These are phyloP conservation scores for Escallonia rubra DNA, from an alignment of 129 eudicot genomes.

Conservation along the genomic window DNA sequence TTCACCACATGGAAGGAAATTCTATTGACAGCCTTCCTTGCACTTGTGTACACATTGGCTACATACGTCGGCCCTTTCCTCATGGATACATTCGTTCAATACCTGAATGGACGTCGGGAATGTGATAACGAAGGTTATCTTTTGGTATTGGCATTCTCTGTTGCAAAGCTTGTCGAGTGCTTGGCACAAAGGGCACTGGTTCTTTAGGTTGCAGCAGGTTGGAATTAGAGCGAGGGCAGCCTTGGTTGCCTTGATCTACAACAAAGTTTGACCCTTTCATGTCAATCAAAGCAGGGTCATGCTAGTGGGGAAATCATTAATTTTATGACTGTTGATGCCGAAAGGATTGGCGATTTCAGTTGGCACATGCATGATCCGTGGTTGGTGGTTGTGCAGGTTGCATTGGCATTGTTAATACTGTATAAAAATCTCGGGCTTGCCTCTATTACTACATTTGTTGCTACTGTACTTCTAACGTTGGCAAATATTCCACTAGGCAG, in stretches of 20 bases:
- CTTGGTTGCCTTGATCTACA: constrained; percentile 59
- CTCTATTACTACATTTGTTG: constrained; percentile 47
- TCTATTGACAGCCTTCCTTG: constrained; percentile 38
- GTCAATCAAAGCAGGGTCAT: constrained; percentile 49
- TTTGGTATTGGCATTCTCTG: constrained; percentile 49
- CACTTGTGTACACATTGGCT: constrained; percentile 48
- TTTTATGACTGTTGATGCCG: constrained; percentile 78
- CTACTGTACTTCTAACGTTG: constrained; percentile 49
- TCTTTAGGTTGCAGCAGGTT: constrained; percentile 61
- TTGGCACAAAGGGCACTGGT: constrained; percentile 69
- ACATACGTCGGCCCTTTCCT: constrained; percentile 77
- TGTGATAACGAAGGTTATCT: constrained; percentile 45
- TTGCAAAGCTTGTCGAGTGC: constrained; percentile 65
- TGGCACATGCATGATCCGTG: constrained; percentile 77
- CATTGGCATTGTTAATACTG: constrained; percentile 39
- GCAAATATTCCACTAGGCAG: constrained; percentile 58
- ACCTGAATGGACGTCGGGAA: constrained; percentile 46
- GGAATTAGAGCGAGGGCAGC: constrained; percentile 65
- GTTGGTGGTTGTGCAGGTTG: constrained; percentile 65
- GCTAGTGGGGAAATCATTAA: constrained; percentile 73
- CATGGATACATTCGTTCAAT: constrained; percentile 68
- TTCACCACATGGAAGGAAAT: constrained; percentile 54
- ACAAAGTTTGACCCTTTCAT: constrained; percentile 60
- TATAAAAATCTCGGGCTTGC: constrained; percentile 71
- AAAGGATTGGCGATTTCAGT: constrained; percentile 48